Base-by-base conservation (phyloP, 352 stramenopile genomes). In the Globisporangium acanthophoron region DNA sequence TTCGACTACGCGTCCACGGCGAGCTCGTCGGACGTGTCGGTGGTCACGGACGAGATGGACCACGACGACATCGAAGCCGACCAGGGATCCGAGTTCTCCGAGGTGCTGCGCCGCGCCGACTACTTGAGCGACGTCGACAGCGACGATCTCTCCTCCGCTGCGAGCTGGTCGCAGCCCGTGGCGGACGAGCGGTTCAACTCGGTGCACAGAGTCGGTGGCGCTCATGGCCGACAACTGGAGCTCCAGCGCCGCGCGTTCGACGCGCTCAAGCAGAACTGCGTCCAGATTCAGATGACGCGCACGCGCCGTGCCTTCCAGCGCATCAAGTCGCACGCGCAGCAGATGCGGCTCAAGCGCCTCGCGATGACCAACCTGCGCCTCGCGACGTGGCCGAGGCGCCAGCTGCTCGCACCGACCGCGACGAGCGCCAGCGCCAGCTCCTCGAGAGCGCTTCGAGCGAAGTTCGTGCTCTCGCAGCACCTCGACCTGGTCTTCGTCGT, bases 1-100 rank as follows among this genome's bases (percentile, higher is more conserved):
- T 81, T 81, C 39, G 78, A 92, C 64, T 87, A 88, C 62, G 72
- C 59, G 20, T 85, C 80, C 6, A 78, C 68, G 0, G 75, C 67
- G 2, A 55, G 66, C 1, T 65, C 64, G 8, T 67, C 65, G 0
- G 61, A 20, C 20, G 54, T 53, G 29, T 82, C 64, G 2, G 37
- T 61, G n/a, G 52, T 8, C 24, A 69, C 52, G 7, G 61, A 27
- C 24, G 24, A 45, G 15, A n/a, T 56, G 35, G 66, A 72, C 40
- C 43, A 69, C 1, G 59, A 87, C 46, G 74, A 87, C 54, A 54
- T 70, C n/a, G 35, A 61, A 0, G 75, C 73, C 3, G 67, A 85
- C 55, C 75, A 86, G 31, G 75, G 77, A 53, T 87, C 76, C 0
- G 70, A 85, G 62, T 70, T 89, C 56, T 82, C 69, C 0, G 70